Evolutionary conservation across 2,329 filamentous ascomycete species (phyloP).

Genomic region (Bipolaris bicolor): DNA sequence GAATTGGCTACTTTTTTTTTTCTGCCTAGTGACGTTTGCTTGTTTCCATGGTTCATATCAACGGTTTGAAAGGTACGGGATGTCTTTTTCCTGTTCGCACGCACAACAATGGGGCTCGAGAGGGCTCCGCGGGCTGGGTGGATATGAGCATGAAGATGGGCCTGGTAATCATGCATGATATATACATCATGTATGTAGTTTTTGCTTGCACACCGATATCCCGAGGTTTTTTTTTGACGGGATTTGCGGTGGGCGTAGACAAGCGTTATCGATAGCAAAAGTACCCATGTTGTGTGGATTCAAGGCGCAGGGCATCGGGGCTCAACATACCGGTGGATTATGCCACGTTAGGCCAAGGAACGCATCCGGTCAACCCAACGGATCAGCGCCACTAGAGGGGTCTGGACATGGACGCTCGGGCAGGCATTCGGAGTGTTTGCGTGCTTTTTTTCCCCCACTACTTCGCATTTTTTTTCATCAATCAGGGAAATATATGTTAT

Average conservation of each 20-base stretch:
- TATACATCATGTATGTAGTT: background rate
- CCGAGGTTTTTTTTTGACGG: background rate
- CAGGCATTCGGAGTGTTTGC: slow-evolving; percentile 10
- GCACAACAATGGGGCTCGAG: background rate
- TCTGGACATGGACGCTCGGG: slow-evolving; percentile 6
- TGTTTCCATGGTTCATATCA: slow-evolving; percentile 7
- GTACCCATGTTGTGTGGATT: slow-evolving; percentile 1
- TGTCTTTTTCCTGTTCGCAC: background rate
- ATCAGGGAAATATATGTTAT: slow-evolving; percentile 9
- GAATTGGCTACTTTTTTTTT: background rate
- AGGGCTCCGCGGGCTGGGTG: background rate
- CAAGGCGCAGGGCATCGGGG: slow-evolving; percentile 5
- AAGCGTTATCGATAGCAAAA: background rate
- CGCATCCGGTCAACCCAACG: slow-evolving; percentile 11
- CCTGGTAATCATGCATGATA: background rate
- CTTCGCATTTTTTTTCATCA: background rate
- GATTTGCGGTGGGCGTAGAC: background rate
- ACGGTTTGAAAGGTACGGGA: background rate
- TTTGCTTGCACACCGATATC: background rate
- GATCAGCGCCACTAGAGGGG: slow-evolving; percentile 17
- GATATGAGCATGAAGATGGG: background rate
- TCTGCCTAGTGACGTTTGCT: background rate
- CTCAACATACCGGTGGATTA: slow-evolving; percentile 4
- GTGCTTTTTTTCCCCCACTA: background rate
- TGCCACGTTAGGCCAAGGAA: slow-evolving; percentile 12